Evolutionary conservation across 345 rosid species (phyloP).

Genomic region (Sisymbrium irio): DNA sequence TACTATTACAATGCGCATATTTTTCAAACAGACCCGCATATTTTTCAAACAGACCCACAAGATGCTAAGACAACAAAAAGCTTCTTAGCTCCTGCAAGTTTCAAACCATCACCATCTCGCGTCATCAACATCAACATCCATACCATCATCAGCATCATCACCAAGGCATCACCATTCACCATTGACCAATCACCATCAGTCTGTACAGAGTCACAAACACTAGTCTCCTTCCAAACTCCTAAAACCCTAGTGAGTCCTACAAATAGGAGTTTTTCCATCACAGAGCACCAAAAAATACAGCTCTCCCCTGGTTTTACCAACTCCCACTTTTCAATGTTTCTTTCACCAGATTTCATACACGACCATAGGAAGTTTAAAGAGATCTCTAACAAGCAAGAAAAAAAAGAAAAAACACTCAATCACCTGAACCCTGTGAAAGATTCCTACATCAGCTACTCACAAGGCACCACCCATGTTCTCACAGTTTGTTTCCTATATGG

Average conservation of each 20-base stretch:
- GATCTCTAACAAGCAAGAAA: conserved; percentile 1
- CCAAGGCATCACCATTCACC: background rate
- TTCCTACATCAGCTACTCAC: conserved; percentile 11
- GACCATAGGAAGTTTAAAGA: background rate
- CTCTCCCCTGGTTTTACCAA: conserved; percentile 43
- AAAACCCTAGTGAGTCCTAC: conserved; percentile 24
- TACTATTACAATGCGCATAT: conserved; percentile 22
- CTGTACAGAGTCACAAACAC: conserved; percentile 33
- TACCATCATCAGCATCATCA: background rate
- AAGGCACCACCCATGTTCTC: background rate
- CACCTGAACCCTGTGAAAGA: conserved; percentile 22
- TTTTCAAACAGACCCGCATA: conserved; percentile 12
- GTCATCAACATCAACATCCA: background rate
- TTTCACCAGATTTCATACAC: conserved; percentile 32
- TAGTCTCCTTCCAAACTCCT: conserved; percentile 31
- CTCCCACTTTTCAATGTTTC: conserved; percentile 42
- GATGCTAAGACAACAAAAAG: conserved; percentile 28
- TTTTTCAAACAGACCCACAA: conserved; percentile 2
- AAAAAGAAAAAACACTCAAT: background rate
- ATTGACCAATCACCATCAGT: conserved; percentile 8
- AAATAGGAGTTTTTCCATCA: conserved; percentile 34
- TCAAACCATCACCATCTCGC: background rate
- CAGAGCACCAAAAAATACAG: conserved; percentile 63
- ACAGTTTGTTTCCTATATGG: conserved; percentile 21
- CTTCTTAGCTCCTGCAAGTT: conserved; percentile 4